Percentiles rank a stretch among this genome's conserved stretches.
Conservation (phyloP, 2,329 filamentous ascomycete species). For the Cladophialophora psammophila region DNA sequence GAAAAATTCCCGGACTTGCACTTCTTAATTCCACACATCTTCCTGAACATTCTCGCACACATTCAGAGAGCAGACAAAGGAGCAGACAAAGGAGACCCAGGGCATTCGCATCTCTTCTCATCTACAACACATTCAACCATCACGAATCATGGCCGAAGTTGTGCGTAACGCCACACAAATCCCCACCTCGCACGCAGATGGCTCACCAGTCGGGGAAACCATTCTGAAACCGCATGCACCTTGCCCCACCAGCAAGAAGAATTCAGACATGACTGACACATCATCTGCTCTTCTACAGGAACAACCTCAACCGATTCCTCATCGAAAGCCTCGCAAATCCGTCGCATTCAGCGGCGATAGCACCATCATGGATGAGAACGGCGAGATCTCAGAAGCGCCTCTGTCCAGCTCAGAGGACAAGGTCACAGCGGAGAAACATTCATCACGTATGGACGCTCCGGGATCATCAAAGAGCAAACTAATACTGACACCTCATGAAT, state of each 20-base stretch:
- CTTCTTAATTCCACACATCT: conserved; percentile 10
- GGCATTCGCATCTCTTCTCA: conserved; percentile 1
- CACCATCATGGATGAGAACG: conserved; percentile 87
- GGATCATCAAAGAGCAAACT: conserved; percentile 34
- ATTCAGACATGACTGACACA: conserved; percentile 24
- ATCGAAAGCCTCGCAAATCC: conserved; percentile 84
- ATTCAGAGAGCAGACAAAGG: conserved; percentile 13
- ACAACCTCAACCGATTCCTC: conserved; percentile 42
- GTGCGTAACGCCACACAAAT: conserved; percentile 38
- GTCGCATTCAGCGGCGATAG: conserved; percentile 91
- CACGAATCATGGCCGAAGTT: conserved; percentile 40
- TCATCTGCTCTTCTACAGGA: conserved; percentile 32
- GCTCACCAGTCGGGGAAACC: conserved; percentile 20
- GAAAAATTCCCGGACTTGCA: background rate
- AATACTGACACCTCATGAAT: conserved; percentile 40
- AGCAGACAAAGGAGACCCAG: conserved; percentile 11
- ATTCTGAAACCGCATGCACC: conserved; percentile 36
- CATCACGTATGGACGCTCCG: conserved; percentile 22
- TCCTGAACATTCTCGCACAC: conserved; percentile 27
- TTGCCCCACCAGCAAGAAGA: conserved; percentile 31
- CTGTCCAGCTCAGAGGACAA: conserved; percentile 72
- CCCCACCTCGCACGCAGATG: conserved; percentile 32
- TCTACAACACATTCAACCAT: background rate
- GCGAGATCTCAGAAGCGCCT: conserved; percentile 75
- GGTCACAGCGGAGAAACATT: conserved; percentile 81